Evolutionary conservation across 1,284 basidiomycete genomes (phyloP), one percentile per base, ranked within the genome.

Genomic region (Ganoderma lingzhi): DNA sequence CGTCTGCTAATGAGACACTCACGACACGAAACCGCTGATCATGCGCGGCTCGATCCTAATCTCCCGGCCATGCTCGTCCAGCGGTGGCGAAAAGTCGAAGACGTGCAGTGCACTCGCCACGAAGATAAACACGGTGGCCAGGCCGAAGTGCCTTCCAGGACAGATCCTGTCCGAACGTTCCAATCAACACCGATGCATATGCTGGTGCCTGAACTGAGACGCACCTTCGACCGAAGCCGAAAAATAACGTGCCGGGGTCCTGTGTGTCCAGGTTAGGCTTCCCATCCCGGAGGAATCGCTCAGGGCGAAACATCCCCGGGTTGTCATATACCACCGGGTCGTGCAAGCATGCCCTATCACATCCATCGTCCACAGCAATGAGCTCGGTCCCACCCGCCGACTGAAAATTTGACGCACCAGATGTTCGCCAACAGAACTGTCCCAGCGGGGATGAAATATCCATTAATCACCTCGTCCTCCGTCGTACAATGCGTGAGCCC

Each of bases 371-470:
- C 23, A 23, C 23, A 23, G 23, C 23, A 23, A 15, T 5, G 12
- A 10, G 44, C 19, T 6, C 17, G 37, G 37, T 4, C 37, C 37
- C 37, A 30, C 12, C 23, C 63, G 42, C 32, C 28, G 19, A 5
- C 14, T 14, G 14, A 10, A 39, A 23, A 23, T 9, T 10, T 9
- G 42, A 66, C 71, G 53, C 42, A 73, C 75, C 73, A 73, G 42
- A 69, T 62, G 45, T 75, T 74, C 0, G 70, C 65, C 41, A 74
- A 68, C 9, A 75, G 48, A 0, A 69, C 61, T 1, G 76, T 70
- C 5, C 75, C 72, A 2, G 65, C 70, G 2, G 75, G 75, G n/a
- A 77, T 72, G 60, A 74, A 69, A 32, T 73, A 73, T 9, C 70
- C 71, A 1, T 62, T 63, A 37, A 67, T 56, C 19, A 63, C 58